A percentile compares a stretch with the other conserved stretches of the same genome.
Conservation (phyloP, 1,139 yeast species). For the Debaryomycetaceae sp. region DNA sequence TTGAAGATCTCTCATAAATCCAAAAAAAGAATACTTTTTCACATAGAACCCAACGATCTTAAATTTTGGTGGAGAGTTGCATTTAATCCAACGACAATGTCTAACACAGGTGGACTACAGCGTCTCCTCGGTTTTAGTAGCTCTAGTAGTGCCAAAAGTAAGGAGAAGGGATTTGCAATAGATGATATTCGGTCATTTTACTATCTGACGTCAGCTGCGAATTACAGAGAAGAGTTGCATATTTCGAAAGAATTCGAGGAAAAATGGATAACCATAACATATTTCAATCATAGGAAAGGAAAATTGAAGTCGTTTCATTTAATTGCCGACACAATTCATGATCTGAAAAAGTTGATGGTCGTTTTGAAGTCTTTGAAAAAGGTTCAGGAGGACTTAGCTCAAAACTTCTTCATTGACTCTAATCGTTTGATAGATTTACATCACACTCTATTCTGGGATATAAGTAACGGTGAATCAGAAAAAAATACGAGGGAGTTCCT, state of each 20-base stretch:
- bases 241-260: constrained; percentile 62
- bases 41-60: constrained; percentile 29
- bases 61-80: constrained; percentile 48
- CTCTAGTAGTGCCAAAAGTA: constrained; percentile 15
- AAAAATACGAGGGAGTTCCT: constrained; percentile 34
- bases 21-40: constrained; percentile 44
- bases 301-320: constrained; percentile 62
- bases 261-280: constrained; percentile 80
- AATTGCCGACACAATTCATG: constrained; percentile 63
- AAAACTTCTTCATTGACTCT: constrained; percentile 28
- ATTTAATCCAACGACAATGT: constrained; percentile 10
- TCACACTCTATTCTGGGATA: constrained; percentile 20
- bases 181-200: constrained; percentile 72
- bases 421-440: constrained; percentile 25
- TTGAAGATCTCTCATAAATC: constrained; percentile 70
- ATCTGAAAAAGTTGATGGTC: constrained; percentile 52
- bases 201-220: constrained; percentile 66
- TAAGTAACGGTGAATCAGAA: constrained; percentile 11
- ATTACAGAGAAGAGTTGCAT: constrained; percentile 80
- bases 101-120: constrained; percentile 12
- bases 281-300: constrained; percentile 57
- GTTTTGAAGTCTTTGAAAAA: constrained; percentile 54
- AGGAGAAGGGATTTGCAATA: constrained; percentile 50
- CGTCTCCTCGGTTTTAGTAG: constrained; percentile 9
- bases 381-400: constrained; percentile 31